These are phyloP conservation scores for Bromus sterilis DNA, from an alignment of 176 grass and related monocot genomes.

Conservation along the genomic window DNA sequence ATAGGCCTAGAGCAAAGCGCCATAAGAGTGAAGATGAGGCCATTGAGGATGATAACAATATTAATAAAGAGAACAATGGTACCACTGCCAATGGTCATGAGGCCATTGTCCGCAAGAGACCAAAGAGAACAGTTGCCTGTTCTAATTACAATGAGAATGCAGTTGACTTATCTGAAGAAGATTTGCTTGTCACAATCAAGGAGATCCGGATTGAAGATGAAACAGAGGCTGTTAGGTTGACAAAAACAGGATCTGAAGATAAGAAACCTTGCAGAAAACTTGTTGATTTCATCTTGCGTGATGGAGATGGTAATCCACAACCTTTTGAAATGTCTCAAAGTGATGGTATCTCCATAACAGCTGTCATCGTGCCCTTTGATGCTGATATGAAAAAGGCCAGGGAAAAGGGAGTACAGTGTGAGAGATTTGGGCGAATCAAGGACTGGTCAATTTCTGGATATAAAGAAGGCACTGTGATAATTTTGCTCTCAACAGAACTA, in stretches of 20 bases:
- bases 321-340: constrained; percentile 95
- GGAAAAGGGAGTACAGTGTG: constrained; percentile 82
- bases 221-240: constrained; percentile 71
- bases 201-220: constrained; percentile 62
- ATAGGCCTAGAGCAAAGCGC: constrained; percentile 46
- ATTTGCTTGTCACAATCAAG: constrained; percentile 46
- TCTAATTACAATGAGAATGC: constrained; percentile 78
- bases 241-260: constrained; percentile 66
- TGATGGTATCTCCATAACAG: constrained; percentile 71
- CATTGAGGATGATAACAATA: constrained; percentile 19
- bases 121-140: constrained; percentile 63
- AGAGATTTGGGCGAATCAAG: constrained; percentile 88
- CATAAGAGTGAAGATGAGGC: constrained; percentile 39
- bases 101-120: constrained; percentile 34
- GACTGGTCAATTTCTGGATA: constrained; percentile 92
- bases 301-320: constrained; percentile 69
- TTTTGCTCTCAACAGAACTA: constrained; percentile 89
- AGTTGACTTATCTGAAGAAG: constrained; percentile 50
- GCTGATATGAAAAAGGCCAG: constrained; percentile 68
- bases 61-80: neutral
- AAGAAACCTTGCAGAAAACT: constrained; percentile 66
- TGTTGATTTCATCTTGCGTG: constrained; percentile 74
- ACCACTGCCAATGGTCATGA: constrained; percentile 16
- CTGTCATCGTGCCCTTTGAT: constrained; percentile 85
- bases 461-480: constrained; percentile 69